These are phyloP conservation scores for Tremella fuciformis DNA, from an alignment of 768 basidiomycete genomes.

Conservation along the genomic window DNA sequence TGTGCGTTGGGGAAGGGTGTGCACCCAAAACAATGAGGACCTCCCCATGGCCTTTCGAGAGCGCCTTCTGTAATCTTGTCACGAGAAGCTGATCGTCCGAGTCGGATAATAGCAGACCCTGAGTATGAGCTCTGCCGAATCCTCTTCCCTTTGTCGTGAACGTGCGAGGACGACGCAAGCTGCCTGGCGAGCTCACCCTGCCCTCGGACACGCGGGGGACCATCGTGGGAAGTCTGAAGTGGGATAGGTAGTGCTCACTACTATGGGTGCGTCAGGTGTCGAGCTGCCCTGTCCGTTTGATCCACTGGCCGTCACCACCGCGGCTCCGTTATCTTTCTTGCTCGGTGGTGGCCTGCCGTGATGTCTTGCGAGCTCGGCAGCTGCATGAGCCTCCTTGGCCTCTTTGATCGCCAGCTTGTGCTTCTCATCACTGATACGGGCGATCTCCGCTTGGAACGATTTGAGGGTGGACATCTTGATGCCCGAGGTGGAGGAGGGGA, in stretches of 20 bases:
- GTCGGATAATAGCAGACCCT: constrained; percentile 26
- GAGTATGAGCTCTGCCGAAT: background rate
- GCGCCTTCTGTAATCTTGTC: constrained; percentile 7
- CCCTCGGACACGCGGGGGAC: too few species aligned
- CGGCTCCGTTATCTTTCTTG: constrained; percentile 8
- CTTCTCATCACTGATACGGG: constrained; percentile 31
- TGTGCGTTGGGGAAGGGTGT: constrained; percentile 35
- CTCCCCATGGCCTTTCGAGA: constrained; percentile 47
- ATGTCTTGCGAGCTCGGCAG: constrained; percentile 42
- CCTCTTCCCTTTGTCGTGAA: too few species aligned
- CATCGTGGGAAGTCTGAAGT: too few species aligned
- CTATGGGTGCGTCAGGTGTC: too few species aligned
- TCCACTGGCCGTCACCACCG: too few species aligned
- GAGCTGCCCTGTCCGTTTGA: too few species aligned
- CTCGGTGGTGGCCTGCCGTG: constrained; percentile 35
- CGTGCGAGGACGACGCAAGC: too few species aligned
- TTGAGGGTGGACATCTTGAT: constrained; percentile 41
- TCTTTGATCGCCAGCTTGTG: constrained; percentile 29
- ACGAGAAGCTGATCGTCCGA: constrained; percentile 6
- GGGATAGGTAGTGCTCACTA: too few species aligned
- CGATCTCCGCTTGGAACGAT: constrained; percentile 51
- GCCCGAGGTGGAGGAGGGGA: background rate
- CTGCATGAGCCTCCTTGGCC: constrained; percentile 33
- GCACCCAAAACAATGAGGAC: constrained; percentile 46
- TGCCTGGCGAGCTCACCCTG: too few species aligned